Evolutionary conservation across 768 basidiomycete species (phyloP), one percentile per base, ranked within the genome.

Genomic region (Russula griseocarnosa): DNA sequence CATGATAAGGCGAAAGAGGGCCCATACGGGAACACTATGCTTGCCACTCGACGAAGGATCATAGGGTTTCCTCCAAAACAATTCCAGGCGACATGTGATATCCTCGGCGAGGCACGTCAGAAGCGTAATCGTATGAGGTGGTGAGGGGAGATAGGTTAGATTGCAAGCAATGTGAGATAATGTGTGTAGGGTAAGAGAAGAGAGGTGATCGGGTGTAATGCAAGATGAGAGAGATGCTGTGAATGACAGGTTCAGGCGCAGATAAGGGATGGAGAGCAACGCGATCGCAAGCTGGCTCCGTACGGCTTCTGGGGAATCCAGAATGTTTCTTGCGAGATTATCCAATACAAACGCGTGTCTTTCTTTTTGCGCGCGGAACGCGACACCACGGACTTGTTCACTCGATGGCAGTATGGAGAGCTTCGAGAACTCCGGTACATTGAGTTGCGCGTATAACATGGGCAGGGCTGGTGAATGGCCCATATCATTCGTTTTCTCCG

Each of bases 1-100:
- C 54, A 79, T 73, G n/a, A 81, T 66, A 49, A 82, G 70, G 36
- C 67, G 66, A 66, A 83, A 86, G 9, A 82, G 70, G 13, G 74
- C 67, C 55, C 73, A 75, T 28, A 80, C 73, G 28, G 76, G 58
- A 20, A 47, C 34, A 26, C 14, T 24, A 42, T 36, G 4, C 9
- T 26, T 7, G 14, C 13, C 10, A 36, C 26, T 55, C 11, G 22
- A 24, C 26, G 16, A 32, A 18, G 42, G 40, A 24, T 36, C 24
- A n/a, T 47, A 32, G 2, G 26, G n/a, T 34, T n/a, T 50, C 34
- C 40, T 52, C 50, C 40, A 49, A 42, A 34, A 10, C 2, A 42
- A 42, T 49, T 65, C 46, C 55, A 65, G 34, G 64, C 49, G 20
- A 28, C 22, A 40, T 6, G 55, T 16, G 60, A 65, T 61, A 50